phyloP scores from a whole-genome alignment of 2,329 filamentous ascomycete species.

The Aureobasidium sp. region DNA sequence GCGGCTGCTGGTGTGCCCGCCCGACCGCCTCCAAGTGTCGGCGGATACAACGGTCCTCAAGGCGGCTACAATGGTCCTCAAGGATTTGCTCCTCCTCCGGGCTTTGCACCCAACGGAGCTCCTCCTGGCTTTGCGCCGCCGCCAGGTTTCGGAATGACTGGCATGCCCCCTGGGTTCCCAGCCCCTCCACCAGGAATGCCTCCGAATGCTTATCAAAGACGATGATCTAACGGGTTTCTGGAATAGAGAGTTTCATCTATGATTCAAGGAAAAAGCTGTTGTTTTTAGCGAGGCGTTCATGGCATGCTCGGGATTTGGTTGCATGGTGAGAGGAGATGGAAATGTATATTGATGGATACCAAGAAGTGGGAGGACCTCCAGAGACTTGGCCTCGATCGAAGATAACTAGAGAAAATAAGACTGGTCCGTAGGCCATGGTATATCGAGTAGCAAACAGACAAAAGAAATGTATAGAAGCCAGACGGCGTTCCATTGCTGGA shows the following conservation, averaged over 20 bases:
- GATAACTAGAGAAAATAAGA: neutral
- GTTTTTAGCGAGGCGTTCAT: slow-evolving; percentile 16
- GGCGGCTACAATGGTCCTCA: slow-evolving; percentile 39
- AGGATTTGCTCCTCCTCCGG: slow-evolving; percentile 33
- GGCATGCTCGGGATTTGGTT: slow-evolving; percentile 9
- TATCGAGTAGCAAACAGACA: neutral
- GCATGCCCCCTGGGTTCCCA: slow-evolving; percentile 37
- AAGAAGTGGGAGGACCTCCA: neutral
- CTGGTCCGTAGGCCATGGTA: neutral
- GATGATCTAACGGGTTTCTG: neutral
- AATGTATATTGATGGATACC: neutral
- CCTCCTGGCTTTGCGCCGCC: slow-evolving; percentile 36
- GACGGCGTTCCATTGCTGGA: neutral
- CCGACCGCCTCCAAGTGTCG: slow-evolving; percentile 60
- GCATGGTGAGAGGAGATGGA: neutral
- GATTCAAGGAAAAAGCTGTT: slow-evolving; percentile 3
- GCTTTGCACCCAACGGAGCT: slow-evolving; percentile 25
- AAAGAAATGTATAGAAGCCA: neutral
- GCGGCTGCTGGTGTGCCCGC: slow-evolving; percentile 55
- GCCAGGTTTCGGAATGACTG: slow-evolving; percentile 29
- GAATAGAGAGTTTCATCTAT: neutral
- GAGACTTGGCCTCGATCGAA: neutral
- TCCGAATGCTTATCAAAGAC: slow-evolving; percentile 15
- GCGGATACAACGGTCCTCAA: slow-evolving; percentile 58
- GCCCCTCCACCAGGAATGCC: slow-evolving; percentile 20